Conservation (phyloP, 169 alveolate species). For the Hepatocystis sp. region DNA sequence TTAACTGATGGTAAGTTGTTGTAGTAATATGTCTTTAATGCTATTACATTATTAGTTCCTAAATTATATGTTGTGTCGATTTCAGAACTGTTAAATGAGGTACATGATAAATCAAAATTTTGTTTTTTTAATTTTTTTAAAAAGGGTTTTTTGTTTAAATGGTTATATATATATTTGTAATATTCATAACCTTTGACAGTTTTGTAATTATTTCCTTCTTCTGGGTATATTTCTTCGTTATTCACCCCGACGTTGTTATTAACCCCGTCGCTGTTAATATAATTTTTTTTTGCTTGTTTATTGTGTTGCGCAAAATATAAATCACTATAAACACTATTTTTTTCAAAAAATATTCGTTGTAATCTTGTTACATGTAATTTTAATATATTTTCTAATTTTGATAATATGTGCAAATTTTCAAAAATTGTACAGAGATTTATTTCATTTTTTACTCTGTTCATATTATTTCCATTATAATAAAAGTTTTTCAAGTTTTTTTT, state of each 20-base stretch:
- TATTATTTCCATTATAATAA: background rate
- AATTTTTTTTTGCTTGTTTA: background rate
- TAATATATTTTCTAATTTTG: conserved; percentile 22
- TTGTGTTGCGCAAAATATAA: background rate
- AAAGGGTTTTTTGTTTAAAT: background rate
- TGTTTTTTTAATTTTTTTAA: background rate
- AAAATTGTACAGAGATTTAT: background rate
- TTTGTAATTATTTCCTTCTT: background rate
- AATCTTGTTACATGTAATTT: conserved; percentile 10
- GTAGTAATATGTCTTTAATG: conserved; percentile 46
- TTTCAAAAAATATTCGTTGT: conserved; percentile 14
- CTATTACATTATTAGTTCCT: conserved; percentile 4
- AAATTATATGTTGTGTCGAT: background rate
- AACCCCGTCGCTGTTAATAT: too few relatives aligned
- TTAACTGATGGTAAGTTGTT: conserved; percentile 52
- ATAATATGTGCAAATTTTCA: conserved; percentile 20
- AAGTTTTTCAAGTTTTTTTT: background rate
- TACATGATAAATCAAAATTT: background rate
- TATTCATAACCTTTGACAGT: conserved; percentile 13
- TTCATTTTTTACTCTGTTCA: background rate
- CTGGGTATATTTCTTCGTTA: background rate
- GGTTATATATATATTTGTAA: conserved; percentile 7
- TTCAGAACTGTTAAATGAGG: conserved; percentile 2
- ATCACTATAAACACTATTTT: background rate
- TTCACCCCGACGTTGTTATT: background rate